Percentiles rank a stretch among this genome's conserved stretches.
Conservation (phyloP, 2,329 filamentous ascomycete species). For the Trichoderma endophyticum region DNA sequence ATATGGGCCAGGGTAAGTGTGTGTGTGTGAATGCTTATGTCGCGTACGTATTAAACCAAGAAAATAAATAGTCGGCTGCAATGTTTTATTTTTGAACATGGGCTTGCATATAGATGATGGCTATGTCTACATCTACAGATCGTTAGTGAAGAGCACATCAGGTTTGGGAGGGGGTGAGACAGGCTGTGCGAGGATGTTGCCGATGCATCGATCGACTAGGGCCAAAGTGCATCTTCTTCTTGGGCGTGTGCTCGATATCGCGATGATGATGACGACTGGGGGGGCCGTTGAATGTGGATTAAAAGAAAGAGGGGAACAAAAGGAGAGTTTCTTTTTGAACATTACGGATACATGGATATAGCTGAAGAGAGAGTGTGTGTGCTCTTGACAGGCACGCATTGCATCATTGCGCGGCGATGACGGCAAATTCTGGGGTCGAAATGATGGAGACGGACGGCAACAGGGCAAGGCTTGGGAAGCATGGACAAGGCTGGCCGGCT, state of each 20-base stretch:
- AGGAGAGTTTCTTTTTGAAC: neutral
- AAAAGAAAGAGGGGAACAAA: neutral
- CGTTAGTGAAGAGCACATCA: neutral
- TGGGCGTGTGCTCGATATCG: slow-evolving; percentile 8
- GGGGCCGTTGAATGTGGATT: neutral
- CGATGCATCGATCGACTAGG: slow-evolving; percentile 8
- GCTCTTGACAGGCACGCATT: neutral
- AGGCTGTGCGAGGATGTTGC: neutral
- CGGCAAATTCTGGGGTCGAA: neutral
- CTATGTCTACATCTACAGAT: neutral
- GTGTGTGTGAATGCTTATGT: neutral
- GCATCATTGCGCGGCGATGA: neutral
- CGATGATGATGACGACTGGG: neutral
- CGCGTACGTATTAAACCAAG: neutral
- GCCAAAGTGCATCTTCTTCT: neutral
- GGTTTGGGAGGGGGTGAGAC: neutral
- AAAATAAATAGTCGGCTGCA: neutral
- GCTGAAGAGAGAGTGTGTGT: neutral
- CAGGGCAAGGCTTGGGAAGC: neutral
- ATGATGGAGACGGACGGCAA: neutral
- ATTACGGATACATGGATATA: neutral
- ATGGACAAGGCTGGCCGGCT: neutral
- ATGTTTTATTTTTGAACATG: neutral
- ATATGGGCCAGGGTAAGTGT: neutral
- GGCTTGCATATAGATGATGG: neutral